A percentile compares a stretch with the other conserved stretches of the same genome.
phyloP scores from a whole-genome alignment of 768 basidiomycete genomes.

The Leccinum obscurum region DNA sequence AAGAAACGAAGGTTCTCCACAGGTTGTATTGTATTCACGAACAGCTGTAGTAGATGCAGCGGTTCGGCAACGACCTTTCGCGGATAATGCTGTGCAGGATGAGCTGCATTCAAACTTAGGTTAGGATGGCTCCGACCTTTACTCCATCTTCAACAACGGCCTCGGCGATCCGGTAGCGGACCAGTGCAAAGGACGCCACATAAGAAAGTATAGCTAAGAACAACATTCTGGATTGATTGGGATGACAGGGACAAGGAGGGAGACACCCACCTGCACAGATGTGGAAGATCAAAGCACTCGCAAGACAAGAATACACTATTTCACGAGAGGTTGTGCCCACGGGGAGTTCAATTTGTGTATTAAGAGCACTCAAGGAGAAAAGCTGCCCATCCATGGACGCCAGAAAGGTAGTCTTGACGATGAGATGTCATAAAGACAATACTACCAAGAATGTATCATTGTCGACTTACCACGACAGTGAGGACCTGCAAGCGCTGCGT shows the following conservation, averaged over 20 bases:
- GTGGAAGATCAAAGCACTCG: conserved; percentile 34
- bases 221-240: not conserved
- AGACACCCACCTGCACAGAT: conserved; percentile 28
- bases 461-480: conserved; percentile 28
- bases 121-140: conserved; percentile 13
- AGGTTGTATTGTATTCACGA: not conserved
- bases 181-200: conserved; percentile 29
- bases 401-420: conserved; percentile 30
- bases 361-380: conserved; percentile 26
- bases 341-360: conserved; percentile 20
- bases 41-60: conserved; percentile 7
- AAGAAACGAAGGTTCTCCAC: conserved; percentile 1
- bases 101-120: conserved; percentile 3
- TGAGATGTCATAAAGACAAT: not conserved
- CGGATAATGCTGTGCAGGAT: conserved; percentile 3
- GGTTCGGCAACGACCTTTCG: conserved; percentile 20
- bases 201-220: conserved; percentile 29
- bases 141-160: conserved; percentile 11
- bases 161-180: conserved; percentile 30
- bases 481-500: conserved; percentile 29
- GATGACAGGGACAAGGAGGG: not conserved
- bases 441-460: not conserved
- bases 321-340: conserved; percentile 15
- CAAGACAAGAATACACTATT: conserved; percentile 29
- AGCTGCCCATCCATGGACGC: conserved; percentile 29